Conservation (phyloP, 768 basidiomycete genomes). For the Tulasnella sp. region DNA sequence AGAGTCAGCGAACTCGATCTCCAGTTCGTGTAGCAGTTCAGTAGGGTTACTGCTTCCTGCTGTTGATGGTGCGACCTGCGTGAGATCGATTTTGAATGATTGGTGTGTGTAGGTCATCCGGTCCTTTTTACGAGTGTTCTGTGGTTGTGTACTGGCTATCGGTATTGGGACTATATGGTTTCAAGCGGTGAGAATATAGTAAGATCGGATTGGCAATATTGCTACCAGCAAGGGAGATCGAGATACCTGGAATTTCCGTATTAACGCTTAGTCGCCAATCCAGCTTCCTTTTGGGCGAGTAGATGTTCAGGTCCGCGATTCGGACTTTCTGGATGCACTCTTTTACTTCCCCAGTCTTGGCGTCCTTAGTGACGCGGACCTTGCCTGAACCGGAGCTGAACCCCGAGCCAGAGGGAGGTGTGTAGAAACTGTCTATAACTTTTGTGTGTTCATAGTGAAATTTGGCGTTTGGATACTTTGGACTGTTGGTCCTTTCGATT, state of each 20-base stretch:
- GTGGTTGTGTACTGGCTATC: conserved; percentile 25
- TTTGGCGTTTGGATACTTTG: conserved; percentile 39
- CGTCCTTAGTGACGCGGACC: conserved; percentile 75
- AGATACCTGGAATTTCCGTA: conserved; percentile 71
- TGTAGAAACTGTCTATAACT: conserved; percentile 72
- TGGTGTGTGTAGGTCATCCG: conserved; percentile 90
- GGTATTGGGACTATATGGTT: conserved; percentile 19
- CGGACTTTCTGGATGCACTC: conserved; percentile 72
- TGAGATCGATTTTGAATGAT: conserved; percentile 86
- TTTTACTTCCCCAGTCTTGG: conserved; percentile 54
- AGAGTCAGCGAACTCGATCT: conserved; percentile 70
- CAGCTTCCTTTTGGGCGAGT: conserved; percentile 64
- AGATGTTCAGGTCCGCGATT: conserved; percentile 80
- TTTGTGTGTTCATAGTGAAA: conserved; percentile 68
- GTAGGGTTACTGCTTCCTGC: conserved; percentile 21
- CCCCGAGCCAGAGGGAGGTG: conserved; percentile 31
- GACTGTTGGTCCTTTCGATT: conserved; percentile 44
- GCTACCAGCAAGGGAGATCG: neutral
- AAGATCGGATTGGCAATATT: neutral
- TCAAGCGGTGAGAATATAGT: neutral
- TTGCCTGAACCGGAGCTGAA: conserved; percentile 35
- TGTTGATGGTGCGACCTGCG: conserved; percentile 59
- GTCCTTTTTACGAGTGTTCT: conserved; percentile 68
- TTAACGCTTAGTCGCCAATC: conserved; percentile 94
- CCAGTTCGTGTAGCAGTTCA: conserved; percentile 61